These are phyloP conservation scores for Cercospora beticola DNA, from an alignment of 2,329 filamentous ascomycete genomes.

Conservation along the genomic window DNA sequence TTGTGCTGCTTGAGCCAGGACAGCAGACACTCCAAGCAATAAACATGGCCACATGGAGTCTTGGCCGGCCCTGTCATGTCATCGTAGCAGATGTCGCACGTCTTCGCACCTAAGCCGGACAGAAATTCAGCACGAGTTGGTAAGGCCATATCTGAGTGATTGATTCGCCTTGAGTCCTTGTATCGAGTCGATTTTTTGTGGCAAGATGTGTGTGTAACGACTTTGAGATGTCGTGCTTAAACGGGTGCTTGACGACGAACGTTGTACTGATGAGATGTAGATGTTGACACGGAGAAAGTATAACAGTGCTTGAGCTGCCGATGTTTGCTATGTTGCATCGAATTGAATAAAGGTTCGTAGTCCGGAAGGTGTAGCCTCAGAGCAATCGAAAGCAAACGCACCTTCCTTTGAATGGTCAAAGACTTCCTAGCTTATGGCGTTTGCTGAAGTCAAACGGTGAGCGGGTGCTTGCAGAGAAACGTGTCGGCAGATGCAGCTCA, in stretches of 20 bases:
- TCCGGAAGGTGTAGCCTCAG: background rate
- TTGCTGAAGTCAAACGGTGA: background rate
- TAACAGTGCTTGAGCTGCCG: background rate
- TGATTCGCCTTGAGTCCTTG: too few species aligned
- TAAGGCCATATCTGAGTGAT: background rate
- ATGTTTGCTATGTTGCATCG: background rate
- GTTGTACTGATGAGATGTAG: background rate
- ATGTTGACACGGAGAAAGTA: background rate
- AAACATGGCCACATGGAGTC: background rate
- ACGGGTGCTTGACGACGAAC: background rate
- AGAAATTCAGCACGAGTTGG: background rate
- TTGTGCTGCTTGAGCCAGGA: background rate
- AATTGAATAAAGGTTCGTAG: background rate
- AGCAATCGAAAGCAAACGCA: background rate
- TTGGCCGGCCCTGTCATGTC: background rate
- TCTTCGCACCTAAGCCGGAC: background rate
- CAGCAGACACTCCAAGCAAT: background rate
- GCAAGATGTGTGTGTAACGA: too few species aligned
- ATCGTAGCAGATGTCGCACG: background rate
- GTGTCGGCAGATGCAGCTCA: background rate
- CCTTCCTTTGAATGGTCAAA: background rate
- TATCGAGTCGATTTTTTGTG: too few species aligned
- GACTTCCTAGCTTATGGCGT: background rate
- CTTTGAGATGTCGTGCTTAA: background rate
- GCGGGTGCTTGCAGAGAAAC: background rate